Conservation (phyloP, 2,329 filamentous ascomycete genomes). For the Alternaria brassicae region DNA sequence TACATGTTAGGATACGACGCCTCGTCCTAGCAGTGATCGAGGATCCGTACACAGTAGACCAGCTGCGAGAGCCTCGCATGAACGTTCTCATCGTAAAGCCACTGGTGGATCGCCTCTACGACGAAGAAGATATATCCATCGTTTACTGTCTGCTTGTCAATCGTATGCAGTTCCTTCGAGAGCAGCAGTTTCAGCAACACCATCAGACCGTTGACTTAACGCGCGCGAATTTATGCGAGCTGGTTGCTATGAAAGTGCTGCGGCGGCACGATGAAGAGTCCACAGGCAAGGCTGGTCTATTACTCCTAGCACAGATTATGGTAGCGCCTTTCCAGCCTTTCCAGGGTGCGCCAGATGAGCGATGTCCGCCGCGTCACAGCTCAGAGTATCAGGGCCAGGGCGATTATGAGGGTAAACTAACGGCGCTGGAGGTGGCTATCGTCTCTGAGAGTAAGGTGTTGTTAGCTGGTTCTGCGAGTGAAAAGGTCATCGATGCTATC, state of each 20-base stretch:
- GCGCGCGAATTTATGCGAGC: constrained; percentile 77
- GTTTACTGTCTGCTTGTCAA: constrained; percentile 88
- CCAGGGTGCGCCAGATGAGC: constrained; percentile 76
- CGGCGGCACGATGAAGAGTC: constrained; percentile 81
- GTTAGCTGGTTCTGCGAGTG: constrained; percentile 76
- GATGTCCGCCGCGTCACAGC: constrained; percentile 63
- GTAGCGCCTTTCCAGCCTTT: constrained; percentile 87
- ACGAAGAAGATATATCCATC: constrained; percentile 79
- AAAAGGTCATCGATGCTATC: constrained; percentile 82
- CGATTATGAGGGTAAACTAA: constrained; percentile 67
- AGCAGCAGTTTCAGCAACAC: constrained; percentile 77
- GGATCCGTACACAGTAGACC: constrained; percentile 73
- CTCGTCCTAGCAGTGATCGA: constrained; percentile 60
- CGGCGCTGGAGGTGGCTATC: constrained; percentile 82
- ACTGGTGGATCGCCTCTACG: constrained; percentile 82
- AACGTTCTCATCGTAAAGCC: constrained; percentile 81
- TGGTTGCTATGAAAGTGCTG: constrained; percentile 79
- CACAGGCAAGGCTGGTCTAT: constrained; percentile 71
- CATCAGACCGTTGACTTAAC: constrained; percentile 83
- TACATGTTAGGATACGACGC: constrained; percentile 49
- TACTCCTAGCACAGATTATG: constrained; percentile 78
- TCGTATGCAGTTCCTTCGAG: constrained; percentile 77
- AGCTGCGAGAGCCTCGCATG: constrained; percentile 80
- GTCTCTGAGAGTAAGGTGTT: constrained; percentile 82
- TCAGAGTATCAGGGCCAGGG: constrained; percentile 57